Base-by-base conservation (phyloP, 352 stramenopile species). In the Phytophthora crassamura region DNA sequence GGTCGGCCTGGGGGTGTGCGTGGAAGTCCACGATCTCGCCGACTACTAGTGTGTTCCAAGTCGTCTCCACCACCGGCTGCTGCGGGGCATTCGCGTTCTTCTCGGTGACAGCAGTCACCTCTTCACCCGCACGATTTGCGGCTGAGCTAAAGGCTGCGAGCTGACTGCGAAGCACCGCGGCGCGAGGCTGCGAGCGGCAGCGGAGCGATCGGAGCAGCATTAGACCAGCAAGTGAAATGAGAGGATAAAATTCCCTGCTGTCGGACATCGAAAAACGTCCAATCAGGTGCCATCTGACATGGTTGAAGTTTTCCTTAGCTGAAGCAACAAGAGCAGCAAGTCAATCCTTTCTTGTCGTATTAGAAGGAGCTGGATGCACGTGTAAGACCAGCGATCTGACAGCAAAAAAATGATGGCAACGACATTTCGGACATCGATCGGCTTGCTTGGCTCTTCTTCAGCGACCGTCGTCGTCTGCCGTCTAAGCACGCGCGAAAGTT, bases 401-500 rank as follows among this genome's bases (percentile, higher is more conserved):
- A 45, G 36, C 35, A 57, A 50, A 63, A 55, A 43, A 39, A 33
- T 4, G 42, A 49, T 49, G 42, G 46, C 10, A 33, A 34, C 47
- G 36, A 20, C 36, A 38, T 42, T 33, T 22, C 14, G 22, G 15
- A 25, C 38, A 18, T 47, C 22, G 22, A 25, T 25, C 22, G 22
- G 22, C 22, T 25, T 25, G 22, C 22, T 25, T 25, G 2, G 35
- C 14, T 35, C 35, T 34, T 18, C 9, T 42, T 45, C 16, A 48
- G 35, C 35, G 22, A 25, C 22, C 3, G 22, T 15, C 18, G 10
- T 49, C 5, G 49, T 20, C 3, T 49, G 18, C 33, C 11, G 18
- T 67, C 45, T 84, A 92, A 61, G 81, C 81, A 25, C 91, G 87
- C 34, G 81, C 81, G 67, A 98, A 98, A 20, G 89, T 97, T 77